Evolutionary conservation across 2,329 filamentous ascomycete genomes (phyloP).

Genomic region (Blastomyces gilchristii): DNA sequence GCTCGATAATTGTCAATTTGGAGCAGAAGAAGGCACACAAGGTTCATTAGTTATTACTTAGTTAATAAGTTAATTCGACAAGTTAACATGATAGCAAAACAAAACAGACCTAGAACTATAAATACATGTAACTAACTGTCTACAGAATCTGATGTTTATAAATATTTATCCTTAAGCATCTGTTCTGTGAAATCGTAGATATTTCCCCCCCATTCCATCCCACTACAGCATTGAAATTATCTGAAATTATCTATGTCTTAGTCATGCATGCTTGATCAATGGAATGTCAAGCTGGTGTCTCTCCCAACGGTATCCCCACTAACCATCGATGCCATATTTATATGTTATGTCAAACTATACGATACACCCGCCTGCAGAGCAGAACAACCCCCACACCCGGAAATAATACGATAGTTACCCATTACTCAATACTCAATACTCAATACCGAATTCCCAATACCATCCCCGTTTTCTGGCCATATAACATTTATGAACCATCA

Average conservation of each 20-base stretch:
- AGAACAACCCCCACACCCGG: neutral
- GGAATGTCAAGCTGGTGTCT: neutral
- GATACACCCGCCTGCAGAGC: neutral
- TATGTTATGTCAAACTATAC: neutral
- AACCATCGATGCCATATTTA: neutral
- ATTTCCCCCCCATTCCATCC: too few relatives aligned
- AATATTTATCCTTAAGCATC: too few relatives aligned
- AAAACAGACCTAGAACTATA: too few relatives aligned
- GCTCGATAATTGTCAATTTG: too few relatives aligned
- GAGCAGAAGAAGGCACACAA: too few relatives aligned
- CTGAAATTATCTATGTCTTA: neutral
- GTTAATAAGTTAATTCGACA: too few relatives aligned
- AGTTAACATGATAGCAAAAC: too few relatives aligned
- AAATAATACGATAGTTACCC: neutral
- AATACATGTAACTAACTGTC: too few relatives aligned
- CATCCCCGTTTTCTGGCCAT: neutral
- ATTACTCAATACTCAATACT: neutral
- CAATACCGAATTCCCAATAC: neutral
- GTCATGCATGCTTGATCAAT: neutral
- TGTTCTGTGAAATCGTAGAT: too few relatives aligned
- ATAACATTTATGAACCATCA: neutral
- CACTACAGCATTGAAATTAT: neutral
- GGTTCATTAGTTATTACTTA: too few relatives aligned
- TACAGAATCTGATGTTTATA: too few relatives aligned
- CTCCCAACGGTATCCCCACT: neutral